Evolutionary conservation across 2,329 filamentous ascomycete genomes (phyloP).

Genomic region (Fusarium sp.): DNA sequence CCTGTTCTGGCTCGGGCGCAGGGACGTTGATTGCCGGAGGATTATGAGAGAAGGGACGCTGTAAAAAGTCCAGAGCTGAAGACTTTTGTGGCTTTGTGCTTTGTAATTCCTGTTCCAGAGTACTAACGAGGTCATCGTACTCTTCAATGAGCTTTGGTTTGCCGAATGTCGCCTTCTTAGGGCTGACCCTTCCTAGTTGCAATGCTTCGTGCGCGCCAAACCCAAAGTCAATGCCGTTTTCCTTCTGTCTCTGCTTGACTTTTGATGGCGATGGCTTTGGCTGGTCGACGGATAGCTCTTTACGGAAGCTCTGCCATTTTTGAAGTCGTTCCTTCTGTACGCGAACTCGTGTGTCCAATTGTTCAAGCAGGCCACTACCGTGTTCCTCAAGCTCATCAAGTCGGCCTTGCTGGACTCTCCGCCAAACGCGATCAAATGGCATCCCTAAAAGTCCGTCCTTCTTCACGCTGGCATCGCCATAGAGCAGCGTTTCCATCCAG

Average conservation of each 20-base stretch:
- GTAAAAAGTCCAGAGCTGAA: constrained; percentile 41
- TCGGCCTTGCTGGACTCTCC: constrained; percentile 70
- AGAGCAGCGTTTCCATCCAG: constrained; percentile 78
- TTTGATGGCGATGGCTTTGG: constrained; percentile 43
- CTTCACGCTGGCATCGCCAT: constrained; percentile 70
- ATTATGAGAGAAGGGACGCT: constrained; percentile 20
- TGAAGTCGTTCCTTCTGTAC: constrained; percentile 76
- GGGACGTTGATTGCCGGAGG: constrained; percentile 7
- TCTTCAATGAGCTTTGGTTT: constrained; percentile 53
- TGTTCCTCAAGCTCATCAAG: constrained; percentile 68
- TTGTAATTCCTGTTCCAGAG: constrained; percentile 58
- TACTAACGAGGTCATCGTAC: constrained; percentile 59
- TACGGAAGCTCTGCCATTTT: constrained; percentile 79
- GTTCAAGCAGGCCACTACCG: constrained; percentile 70
- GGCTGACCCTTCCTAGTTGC: constrained; percentile 55
- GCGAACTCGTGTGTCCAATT: constrained; percentile 76
- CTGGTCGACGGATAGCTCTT: constrained; percentile 58
- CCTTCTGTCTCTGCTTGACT: constrained; percentile 39
- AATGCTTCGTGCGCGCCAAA: constrained; percentile 67
- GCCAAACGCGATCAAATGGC: constrained; percentile 79
- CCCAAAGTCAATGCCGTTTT: constrained; percentile 64
- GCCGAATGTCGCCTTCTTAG: constrained; percentile 44
- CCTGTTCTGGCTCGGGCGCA: constrained; percentile 14
- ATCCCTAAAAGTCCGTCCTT: constrained; percentile 74
- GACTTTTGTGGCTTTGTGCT: constrained; percentile 41